Conservation (phyloP, 306 rosid species). For the Cicer chorassanicum region DNA sequence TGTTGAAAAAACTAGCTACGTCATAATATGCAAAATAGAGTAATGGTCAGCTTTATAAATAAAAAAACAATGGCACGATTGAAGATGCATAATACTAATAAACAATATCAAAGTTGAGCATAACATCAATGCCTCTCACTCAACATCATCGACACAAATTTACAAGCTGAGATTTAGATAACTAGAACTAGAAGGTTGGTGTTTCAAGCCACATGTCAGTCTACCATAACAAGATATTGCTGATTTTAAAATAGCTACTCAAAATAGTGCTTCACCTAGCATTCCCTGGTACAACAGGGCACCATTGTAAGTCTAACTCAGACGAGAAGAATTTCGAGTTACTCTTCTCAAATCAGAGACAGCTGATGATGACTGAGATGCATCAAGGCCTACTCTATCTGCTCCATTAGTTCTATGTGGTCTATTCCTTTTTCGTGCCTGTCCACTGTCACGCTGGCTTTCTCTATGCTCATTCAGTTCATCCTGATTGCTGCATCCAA, state of each 20-base stretch:
- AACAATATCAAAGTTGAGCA: slow-evolving; percentile 25
- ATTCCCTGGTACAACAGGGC: slow-evolving; percentile 3
- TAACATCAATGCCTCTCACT: slow-evolving; percentile 3
- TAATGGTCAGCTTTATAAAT: background rate
- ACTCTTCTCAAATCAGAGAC: slow-evolving; percentile 42
- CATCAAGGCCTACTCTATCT: slow-evolving; percentile 25
- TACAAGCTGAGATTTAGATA: slow-evolving; percentile 23
- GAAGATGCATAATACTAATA: background rate
- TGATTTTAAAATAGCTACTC: slow-evolving; percentile 20
- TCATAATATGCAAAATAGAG: background rate
- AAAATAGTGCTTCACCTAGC: slow-evolving; percentile 33
- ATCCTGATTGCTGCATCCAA: slow-evolving; percentile 52
- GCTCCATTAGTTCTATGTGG: slow-evolving; percentile 11
- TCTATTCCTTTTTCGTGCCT: slow-evolving; percentile 31
- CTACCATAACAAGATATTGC: slow-evolving; percentile 16
- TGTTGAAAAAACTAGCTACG: background rate
- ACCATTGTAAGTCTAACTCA: slow-evolving; percentile 21
- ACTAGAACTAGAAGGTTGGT: slow-evolving; percentile 25
- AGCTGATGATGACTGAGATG: slow-evolving; percentile 44
- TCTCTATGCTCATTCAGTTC: slow-evolving; percentile 43
- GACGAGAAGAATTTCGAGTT: slow-evolving; percentile 49
- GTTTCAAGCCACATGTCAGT: slow-evolving; percentile 25
- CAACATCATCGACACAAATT: background rate
- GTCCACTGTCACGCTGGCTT: slow-evolving; percentile 37
- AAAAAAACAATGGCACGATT: background rate